These are phyloP conservation scores for Amesomyces nigricolor DNA, from an alignment of 2,329 filamentous ascomycete species.

Conservation along the genomic window DNA sequence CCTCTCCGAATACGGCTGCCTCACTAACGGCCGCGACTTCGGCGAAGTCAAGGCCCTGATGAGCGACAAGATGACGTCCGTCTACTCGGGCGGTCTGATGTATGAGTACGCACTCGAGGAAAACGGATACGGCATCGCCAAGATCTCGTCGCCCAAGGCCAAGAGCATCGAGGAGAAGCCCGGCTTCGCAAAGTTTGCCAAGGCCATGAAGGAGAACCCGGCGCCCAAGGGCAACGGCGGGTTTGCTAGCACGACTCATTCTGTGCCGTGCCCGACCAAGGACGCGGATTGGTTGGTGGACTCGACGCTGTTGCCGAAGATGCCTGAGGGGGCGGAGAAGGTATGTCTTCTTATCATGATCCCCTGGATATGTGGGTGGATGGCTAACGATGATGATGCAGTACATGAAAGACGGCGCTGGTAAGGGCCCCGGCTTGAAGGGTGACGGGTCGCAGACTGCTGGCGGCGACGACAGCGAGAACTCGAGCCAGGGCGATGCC, in stretches of 20 bases:
- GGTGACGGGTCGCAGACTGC: constrained; percentile 51
- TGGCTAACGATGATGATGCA: constrained; percentile 20
- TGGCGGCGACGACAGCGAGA: constrained; percentile 29
- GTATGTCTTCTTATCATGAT: constrained; percentile 23
- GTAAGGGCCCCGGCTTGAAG: constrained; percentile 47
- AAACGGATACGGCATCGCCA: constrained; percentile 75
- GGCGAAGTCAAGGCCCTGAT: constrained; percentile 76
- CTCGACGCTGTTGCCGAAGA: constrained; percentile 44
- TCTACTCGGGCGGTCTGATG: constrained; percentile 93
- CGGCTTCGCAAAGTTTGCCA: constrained; percentile 57
- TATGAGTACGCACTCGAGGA: constrained; percentile 87
- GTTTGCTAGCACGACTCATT: constrained; percentile 42
- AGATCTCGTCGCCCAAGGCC: constrained; percentile 44
- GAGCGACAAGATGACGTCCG: constrained; percentile 71
- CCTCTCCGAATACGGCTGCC: constrained; percentile 93
- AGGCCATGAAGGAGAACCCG: constrained; percentile 44
- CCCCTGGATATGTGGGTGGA: not conserved
- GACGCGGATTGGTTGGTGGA: constrained; percentile 48
- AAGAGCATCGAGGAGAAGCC: constrained; percentile 46
- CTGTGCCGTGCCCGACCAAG: constrained; percentile 45
- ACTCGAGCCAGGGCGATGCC: constrained; percentile 42
- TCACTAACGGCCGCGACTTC: constrained; percentile 73
- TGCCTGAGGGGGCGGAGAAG: constrained; percentile 43
- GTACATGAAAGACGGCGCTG: constrained; percentile 51
- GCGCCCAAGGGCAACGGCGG: constrained; percentile 48